A percentile compares a stretch with the other conserved stretches of the same genome.
phyloP scores from a whole-genome alignment of 768 basidiomycete genomes.

The Aureoboletus auriporus region DNA sequence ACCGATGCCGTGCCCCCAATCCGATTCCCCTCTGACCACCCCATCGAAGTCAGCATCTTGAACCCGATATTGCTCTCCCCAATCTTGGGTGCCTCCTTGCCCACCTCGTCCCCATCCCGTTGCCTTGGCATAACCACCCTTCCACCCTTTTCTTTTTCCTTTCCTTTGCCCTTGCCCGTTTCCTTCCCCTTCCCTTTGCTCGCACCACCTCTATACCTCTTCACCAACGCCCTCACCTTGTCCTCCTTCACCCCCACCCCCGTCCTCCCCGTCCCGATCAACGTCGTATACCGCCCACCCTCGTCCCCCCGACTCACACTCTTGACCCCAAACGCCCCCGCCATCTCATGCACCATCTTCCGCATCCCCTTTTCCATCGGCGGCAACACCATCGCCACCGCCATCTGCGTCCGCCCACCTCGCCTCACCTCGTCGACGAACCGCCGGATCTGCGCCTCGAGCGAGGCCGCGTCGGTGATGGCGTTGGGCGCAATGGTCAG shows the following conservation, averaged over 20 bases:
- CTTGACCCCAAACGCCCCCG: conserved; percentile 72
- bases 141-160: conserved; percentile 12
- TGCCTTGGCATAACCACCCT: conserved; percentile 41
- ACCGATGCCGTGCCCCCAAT: conserved; percentile 58
- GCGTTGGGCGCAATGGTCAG: conserved; percentile 38
- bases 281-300: conserved; percentile 66
- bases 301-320: conserved; percentile 75
- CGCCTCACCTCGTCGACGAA: conserved; percentile 55
- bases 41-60: conserved; percentile 84
- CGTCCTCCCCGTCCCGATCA: conserved; percentile 63
- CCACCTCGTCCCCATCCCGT: conserved; percentile 84
- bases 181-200: conserved; percentile 4
- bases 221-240: conserved; percentile 49
- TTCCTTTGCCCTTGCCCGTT: conserved; percentile 11
- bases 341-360: conserved; percentile 75
- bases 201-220: conserved; percentile 29
- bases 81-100: conserved; percentile 83
- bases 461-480: conserved; percentile 60
- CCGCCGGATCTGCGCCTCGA: conserved; percentile 64
- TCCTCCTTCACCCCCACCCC: conserved; percentile 53
- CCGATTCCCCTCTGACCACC: conserved; percentile 78
- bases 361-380: conserved; percentile 73
- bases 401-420: conserved; percentile 23
- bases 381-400: conserved; percentile 55
- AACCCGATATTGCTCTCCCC: conserved; percentile 81